A percentile compares a stretch with the other conserved stretches of the same genome.
Evolutionary conservation across 1,284 basidiomycete species (phyloP).

Genomic region (Taiwanofungus camphoratus): DNA sequence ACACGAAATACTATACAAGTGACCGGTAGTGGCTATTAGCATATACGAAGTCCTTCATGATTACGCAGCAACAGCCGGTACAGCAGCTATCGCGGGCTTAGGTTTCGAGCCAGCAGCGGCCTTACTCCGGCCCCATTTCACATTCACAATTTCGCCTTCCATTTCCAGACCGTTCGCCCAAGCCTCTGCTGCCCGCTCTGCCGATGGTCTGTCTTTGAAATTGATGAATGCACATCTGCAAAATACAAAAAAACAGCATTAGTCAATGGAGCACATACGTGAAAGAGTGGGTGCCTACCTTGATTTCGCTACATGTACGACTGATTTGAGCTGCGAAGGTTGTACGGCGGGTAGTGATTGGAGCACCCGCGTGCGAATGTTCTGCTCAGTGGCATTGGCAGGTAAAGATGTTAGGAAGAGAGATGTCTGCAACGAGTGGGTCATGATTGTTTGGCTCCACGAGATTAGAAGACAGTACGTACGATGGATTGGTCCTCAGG

Average conservation of each 20-base stretch:
- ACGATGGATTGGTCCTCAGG: constrained; percentile 87
- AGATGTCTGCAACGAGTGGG: constrained; percentile 58
- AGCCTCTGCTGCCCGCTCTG: constrained; percentile 82
- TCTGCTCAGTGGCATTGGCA: constrained; percentile 64
- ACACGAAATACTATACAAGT: too few relatives aligned
- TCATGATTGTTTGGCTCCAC: constrained; percentile 8
- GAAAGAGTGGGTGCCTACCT: constrained; percentile 36
- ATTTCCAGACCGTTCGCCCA: constrained; percentile 87
- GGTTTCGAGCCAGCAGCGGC: constrained; percentile 15
- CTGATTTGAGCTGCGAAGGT: constrained; percentile 68
- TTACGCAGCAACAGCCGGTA: constrained; percentile 7
- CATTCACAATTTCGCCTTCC: constrained; percentile 65
- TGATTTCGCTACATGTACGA: constrained; percentile 84
- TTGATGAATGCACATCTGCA: constrained; percentile 93
- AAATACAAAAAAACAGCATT: constrained; percentile 5
- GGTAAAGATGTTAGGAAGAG: constrained; percentile 89
- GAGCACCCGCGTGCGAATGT: constrained; percentile 72
- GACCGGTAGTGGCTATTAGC: too few relatives aligned
- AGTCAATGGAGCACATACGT: not conserved
- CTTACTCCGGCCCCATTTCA: constrained; percentile 86
- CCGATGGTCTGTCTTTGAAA: constrained; percentile 75
- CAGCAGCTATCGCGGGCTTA: constrained; percentile 8
- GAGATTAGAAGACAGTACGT: constrained; percentile 29
- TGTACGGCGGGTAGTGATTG: constrained; percentile 67
- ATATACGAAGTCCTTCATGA: too few relatives aligned